Conservation (phyloP, 129 eudicot genomes). For the Silybum marianum region DNA sequence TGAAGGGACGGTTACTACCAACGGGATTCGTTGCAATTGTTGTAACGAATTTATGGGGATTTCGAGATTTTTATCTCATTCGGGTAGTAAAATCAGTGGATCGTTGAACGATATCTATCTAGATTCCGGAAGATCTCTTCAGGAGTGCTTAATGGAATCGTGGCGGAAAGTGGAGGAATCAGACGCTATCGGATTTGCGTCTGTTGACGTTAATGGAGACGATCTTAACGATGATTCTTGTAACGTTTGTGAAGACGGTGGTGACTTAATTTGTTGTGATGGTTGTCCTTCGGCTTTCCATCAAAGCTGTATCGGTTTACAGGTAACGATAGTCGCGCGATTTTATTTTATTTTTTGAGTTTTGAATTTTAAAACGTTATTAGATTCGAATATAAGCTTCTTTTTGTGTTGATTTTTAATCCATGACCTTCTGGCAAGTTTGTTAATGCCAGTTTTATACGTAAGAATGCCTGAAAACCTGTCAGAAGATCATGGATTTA, state of each 20-base stretch:
- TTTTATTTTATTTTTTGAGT: too few relatives aligned
- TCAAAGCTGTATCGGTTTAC: conserved; percentile 48
- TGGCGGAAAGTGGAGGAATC: conserved; percentile 56
- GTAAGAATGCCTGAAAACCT: not conserved
- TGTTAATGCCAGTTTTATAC: not conserved
- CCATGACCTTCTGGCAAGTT: not conserved
- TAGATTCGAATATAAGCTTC: not conserved
- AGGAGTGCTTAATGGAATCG: conserved; percentile 51
- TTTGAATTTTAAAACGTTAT: not conserved
- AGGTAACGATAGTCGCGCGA: conserved; percentile 26
- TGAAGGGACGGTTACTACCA: conserved; percentile 56
- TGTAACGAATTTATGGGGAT: conserved; percentile 38
- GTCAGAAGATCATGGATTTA: not conserved
- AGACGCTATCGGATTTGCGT: conserved; percentile 31
- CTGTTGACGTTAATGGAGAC: conserved; percentile 47
- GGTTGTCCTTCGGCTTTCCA: conserved; percentile 80
- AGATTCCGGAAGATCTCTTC: conserved; percentile 49
- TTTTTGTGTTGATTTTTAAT: not conserved
- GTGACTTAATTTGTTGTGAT: conserved; percentile 77
- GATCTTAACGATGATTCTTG: conserved; percentile 80
- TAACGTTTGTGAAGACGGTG: conserved; percentile 76
- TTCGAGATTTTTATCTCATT: conserved; percentile 50
- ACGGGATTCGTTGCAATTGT: conserved; percentile 61
- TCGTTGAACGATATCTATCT: conserved; percentile 40
- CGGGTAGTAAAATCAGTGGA: conserved; percentile 36